Conservation (phyloP, 2,329 filamentous ascomycete genomes). For the Chaetomiaceae sp. region DNA sequence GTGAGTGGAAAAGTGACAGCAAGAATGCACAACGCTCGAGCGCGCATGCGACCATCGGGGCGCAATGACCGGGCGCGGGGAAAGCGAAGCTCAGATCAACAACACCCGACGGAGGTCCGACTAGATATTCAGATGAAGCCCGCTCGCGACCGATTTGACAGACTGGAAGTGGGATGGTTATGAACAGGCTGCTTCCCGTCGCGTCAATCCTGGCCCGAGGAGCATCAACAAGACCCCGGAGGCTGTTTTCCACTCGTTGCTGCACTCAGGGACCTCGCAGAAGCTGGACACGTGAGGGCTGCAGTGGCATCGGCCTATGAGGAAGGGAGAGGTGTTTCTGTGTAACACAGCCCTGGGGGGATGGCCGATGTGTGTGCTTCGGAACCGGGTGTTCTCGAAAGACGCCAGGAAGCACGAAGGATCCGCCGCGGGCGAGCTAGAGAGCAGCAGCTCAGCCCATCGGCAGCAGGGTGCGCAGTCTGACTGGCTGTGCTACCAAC, state of each 20-base stretch:
- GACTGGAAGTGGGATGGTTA: too few species aligned
- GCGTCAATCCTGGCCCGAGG: background rate
- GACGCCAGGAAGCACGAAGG: background rate
- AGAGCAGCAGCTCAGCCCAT: too few species aligned
- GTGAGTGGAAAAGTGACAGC: constrained; percentile 1
- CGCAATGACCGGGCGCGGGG: constrained; percentile 1
- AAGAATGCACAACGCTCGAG: constrained; percentile 1
- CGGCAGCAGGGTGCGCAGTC: too few species aligned
- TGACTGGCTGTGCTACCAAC: constrained; percentile 5
- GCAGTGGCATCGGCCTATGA: constrained; percentile 9
- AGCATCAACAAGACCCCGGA: background rate
- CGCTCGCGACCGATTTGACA: too few species aligned
- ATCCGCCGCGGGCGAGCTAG: constrained; percentile 2
- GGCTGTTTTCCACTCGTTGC: background rate
- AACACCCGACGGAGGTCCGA: too few species aligned
- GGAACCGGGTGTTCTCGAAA: constrained; percentile 6
- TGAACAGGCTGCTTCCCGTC: background rate
- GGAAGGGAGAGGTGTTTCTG: too few species aligned
- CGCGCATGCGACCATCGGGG: constrained; percentile 2
- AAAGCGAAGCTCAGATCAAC: background rate
- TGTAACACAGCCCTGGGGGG: too few species aligned
- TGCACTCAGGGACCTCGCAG: constrained; percentile 1
- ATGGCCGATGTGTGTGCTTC: too few species aligned
- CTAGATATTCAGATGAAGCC: too few species aligned
- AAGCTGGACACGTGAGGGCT: constrained; percentile 9